Evolutionary conservation across 768 basidiomycete species (phyloP), one percentile per base, ranked within the genome.

Genomic region (Serendipita vermifera): DNA sequence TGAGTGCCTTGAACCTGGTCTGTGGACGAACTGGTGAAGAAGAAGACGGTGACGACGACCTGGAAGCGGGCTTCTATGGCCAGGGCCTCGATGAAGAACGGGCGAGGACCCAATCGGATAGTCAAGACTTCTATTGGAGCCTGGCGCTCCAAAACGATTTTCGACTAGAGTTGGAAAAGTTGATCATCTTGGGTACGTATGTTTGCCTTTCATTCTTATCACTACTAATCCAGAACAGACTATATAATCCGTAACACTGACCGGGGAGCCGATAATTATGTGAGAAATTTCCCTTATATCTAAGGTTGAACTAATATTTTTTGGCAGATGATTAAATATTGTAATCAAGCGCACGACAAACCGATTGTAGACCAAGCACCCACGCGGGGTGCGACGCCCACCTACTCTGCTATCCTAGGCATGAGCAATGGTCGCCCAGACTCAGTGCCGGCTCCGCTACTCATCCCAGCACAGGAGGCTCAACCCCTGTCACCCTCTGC

Each of bases 221-320:
- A 29, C 54, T 27, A 58, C 3, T 58, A 60, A 57, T 60, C 57
- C 38, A 15, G 9, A 20, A 22, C 59, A 86, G 89, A 93, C 68
- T 90, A 85, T 69, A 74, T 94, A 39, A 93, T 93, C 84, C 79
- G 89, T 54, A 93, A 92, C 67, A 93, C 91, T 17, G 90, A 91
- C 65, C 80, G 89, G 53, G 83, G 80, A 15, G 83, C 87, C 1
- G 88, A 90, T 71, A 89, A 90, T 67, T 91, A 86, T 31, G 65
- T 63, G 5, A 22, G 62, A n/a, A n/a, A 48, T 33, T 15, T 9
- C 15, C 27, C 9, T 54, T 3, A 26, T 7, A 38, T 15, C 29
- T 17, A 17, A 17, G n/a, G 33, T 1, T 27, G n/a, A 33, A 29
- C n/a, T 40, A 22, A 38, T 53, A 39, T 9, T 2, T 17, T 17